Percentiles rank a stretch among this genome's conserved stretches.
Conservation (phyloP, 257 asterid species). For the Striga asiatica region DNA sequence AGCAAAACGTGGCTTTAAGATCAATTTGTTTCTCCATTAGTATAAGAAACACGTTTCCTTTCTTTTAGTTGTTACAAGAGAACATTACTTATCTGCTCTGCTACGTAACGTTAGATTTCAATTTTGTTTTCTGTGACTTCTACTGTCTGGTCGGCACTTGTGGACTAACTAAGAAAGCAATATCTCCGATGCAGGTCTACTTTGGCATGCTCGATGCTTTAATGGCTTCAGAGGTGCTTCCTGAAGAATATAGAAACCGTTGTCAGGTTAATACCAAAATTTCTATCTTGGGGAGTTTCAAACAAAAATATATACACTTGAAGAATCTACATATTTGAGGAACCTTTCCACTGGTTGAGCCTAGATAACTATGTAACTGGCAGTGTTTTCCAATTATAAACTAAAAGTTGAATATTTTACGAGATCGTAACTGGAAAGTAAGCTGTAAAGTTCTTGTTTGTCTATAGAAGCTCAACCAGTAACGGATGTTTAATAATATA, state of each 20-base stretch:
- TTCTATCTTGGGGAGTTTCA: no score
- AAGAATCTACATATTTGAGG: no score
- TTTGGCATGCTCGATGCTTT: conserved; percentile 94
- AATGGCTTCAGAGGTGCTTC: conserved; percentile 87
- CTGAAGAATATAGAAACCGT: conserved; percentile 78
- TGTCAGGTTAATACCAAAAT: conserved; percentile 44
- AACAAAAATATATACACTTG: no score
- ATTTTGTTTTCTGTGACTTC: not conserved
- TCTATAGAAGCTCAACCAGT: no score
- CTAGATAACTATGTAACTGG: no score
- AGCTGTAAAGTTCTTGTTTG: no score
- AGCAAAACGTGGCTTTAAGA: not conserved
- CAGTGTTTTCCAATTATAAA: no score
- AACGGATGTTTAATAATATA: no score
- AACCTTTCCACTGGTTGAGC: no score
- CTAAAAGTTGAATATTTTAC: no score
- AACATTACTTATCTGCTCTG: not conserved
- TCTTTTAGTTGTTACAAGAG: not conserved
- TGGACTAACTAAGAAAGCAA: conserved; percentile 2
- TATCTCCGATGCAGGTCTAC: conserved; percentile 48
- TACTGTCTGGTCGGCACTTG: not conserved
- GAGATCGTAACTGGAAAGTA: no score
- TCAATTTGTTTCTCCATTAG: not conserved
- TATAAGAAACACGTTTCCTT: not conserved
- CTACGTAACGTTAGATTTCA: not conserved